phyloP scores from a whole-genome alignment of 352 stramenopile genomes.

The Phytophthora sansomeana region DNA sequence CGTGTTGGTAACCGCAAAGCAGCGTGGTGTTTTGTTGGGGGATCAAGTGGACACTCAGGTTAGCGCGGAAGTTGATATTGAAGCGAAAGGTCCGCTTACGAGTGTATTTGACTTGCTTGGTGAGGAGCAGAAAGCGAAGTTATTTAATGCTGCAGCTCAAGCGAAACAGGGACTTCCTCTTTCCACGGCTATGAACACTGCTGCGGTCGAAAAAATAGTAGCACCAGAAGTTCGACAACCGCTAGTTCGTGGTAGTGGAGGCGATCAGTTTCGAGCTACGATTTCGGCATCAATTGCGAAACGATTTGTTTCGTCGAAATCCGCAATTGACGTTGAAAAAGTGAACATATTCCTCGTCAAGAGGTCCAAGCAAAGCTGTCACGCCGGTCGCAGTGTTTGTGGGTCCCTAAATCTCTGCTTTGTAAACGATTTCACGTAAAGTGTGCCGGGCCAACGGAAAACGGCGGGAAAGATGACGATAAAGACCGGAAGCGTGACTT shows the following conservation, averaged over 20 bases:
- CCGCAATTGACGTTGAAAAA: slow-evolving; percentile 17
- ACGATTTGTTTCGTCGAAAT: slow-evolving; percentile 70
- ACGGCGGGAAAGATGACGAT: slow-evolving; percentile 28
- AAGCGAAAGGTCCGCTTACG: slow-evolving; percentile 1
- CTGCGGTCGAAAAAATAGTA: slow-evolving; percentile 7
- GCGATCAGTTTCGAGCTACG: slow-evolving; percentile 70
- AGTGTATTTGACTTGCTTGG: slow-evolving; percentile 77
- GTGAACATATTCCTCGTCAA: background rate
- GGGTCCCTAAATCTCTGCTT: slow-evolving; percentile 72
- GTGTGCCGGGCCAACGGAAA: slow-evolving; percentile 48
- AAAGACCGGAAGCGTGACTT: slow-evolving; percentile 49
- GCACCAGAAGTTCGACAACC: slow-evolving; percentile 43
- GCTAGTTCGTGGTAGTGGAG: slow-evolving; percentile 37
- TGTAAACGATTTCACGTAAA: slow-evolving; percentile 89
- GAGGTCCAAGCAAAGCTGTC: slow-evolving; percentile 45
- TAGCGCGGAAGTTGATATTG: background rate
- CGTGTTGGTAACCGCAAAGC: slow-evolving; percentile 56
- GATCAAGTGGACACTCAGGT: slow-evolving; percentile 14
- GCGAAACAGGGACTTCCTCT: slow-evolving; percentile 32
- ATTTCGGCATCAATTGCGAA: slow-evolving; percentile 87
- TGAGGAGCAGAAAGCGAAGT: slow-evolving; percentile 51
- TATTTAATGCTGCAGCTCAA: slow-evolving; percentile 49
- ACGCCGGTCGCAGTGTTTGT: slow-evolving; percentile 56
- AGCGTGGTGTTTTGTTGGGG: slow-evolving; percentile 53
- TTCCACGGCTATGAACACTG: background rate